Evolutionary conservation across 2,329 filamentous ascomycete species (phyloP).

Genomic region (Gnomoniopsis sp.): DNA sequence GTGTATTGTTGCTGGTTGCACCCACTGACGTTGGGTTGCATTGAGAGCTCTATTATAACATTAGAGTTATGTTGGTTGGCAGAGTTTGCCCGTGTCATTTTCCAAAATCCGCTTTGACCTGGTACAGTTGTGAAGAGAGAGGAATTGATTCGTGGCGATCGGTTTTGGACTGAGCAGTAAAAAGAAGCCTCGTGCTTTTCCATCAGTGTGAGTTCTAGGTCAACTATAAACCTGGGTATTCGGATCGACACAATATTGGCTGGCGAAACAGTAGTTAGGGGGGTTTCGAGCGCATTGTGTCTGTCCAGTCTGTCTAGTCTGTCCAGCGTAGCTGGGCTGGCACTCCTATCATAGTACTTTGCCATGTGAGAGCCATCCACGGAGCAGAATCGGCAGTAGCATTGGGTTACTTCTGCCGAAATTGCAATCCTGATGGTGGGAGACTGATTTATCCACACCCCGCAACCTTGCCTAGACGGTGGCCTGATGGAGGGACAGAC

Average conservation of each 20-base stretch:
- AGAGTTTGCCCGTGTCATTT: slow-evolving; percentile 2
- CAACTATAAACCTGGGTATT: not conserved
- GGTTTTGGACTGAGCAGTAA: not conserved
- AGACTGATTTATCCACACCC: too few relatives aligned
- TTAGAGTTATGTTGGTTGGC: slow-evolving; percentile 2
- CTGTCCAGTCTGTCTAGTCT: not conserved
- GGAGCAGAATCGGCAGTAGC: not conserved
- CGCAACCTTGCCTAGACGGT: not conserved
- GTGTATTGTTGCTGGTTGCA: slow-evolving; percentile 12
- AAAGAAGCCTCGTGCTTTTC: not conserved
- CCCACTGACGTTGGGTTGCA: slow-evolving; percentile 2
- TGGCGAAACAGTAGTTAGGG: not conserved
- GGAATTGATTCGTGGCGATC: slow-evolving; percentile 3
- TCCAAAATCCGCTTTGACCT: not conserved
- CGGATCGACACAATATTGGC: not conserved
- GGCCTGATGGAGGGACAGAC: too few relatives aligned
- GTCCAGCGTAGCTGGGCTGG: not conserved
- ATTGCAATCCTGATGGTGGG: too few relatives aligned
- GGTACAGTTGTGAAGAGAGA: not conserved
- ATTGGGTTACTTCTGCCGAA: not conserved
- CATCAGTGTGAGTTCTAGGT: not conserved
- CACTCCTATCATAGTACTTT: not conserved
- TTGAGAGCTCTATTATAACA: not conserved
- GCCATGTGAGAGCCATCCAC: too few relatives aligned
- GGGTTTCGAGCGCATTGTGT: too few relatives aligned